These are phyloP conservation scores for Penicillium sp. DNA, from an alignment of 2,329 filamentous ascomycete genomes.

Conservation along the genomic window DNA sequence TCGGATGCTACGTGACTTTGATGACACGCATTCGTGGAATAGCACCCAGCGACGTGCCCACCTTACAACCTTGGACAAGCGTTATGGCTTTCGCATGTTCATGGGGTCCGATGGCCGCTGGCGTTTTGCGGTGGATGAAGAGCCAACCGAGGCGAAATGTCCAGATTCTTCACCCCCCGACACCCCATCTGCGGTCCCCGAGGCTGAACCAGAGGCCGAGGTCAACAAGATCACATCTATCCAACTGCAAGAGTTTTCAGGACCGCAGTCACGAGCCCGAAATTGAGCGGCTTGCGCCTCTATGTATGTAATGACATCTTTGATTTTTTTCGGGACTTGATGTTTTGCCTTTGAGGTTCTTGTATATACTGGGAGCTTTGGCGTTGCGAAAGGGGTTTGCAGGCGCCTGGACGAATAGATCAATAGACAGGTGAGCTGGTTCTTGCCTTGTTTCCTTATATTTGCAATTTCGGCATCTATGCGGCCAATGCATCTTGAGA, in stretches of 20 bases:
- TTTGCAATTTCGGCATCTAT: not conserved
- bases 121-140: constrained; percentile 35
- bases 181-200: not conserved
- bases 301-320: constrained; percentile 4
- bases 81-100: constrained; percentile 35
- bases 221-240: constrained; percentile 24
- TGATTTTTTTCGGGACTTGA: not conserved
- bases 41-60: constrained; percentile 27
- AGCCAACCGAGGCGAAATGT: constrained; percentile 11
- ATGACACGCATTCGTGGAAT: constrained; percentile 30
- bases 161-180: not conserved
- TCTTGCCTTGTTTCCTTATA: not conserved
- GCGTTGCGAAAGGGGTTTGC: not conserved
- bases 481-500: not conserved
- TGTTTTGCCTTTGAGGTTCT: not conserved
- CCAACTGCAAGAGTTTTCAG: constrained; percentile 17
- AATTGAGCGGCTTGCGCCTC: not conserved
- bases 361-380: constrained; percentile 1
- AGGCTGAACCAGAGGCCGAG: not conserved
- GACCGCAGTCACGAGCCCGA: constrained; percentile 1
- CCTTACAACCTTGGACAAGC: constrained; percentile 27
- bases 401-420: constrained; percentile 1
- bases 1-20: constrained; percentile 33
- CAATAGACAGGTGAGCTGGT: not conserved
- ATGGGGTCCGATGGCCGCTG: constrained; percentile 27